Percentiles rank a stretch among this genome's conserved stretches.
Evolutionary conservation across 768 basidiomycete species (phyloP).

Genomic region (Russula abietina): DNA sequence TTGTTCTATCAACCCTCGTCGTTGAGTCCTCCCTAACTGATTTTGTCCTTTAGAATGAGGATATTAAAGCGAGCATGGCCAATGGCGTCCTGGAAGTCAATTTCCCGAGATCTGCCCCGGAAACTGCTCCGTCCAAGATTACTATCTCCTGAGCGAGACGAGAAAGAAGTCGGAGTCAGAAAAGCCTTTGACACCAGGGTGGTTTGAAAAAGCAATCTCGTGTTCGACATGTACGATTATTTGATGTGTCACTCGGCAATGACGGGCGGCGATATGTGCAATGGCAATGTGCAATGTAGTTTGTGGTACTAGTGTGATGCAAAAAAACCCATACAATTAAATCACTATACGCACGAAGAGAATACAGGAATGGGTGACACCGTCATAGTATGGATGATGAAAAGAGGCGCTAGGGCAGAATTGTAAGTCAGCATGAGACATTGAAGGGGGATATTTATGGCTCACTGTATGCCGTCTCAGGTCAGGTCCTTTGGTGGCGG

Average conservation of each 20-base stretch:
- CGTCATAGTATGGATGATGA: background rate
- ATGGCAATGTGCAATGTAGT: background rate
- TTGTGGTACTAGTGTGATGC: background rate
- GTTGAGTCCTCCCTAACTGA: background rate
- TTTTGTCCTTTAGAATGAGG: conserved; percentile 24
- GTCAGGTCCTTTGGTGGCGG: conserved; percentile 10
- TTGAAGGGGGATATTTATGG: background rate
- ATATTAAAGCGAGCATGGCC: conserved; percentile 30
- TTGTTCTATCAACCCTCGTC: background rate
- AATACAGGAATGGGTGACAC: background rate
- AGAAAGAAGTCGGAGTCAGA: background rate
- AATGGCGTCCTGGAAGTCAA: conserved; percentile 31
- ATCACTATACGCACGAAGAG: background rate
- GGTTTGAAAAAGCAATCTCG: background rate
- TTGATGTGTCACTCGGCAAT: background rate
- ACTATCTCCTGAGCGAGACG: conserved; percentile 3
- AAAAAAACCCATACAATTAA: background rate
- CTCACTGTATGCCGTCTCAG: conserved; percentile 1
- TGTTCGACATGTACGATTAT: conserved; percentile 5
- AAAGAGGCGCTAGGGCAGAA: background rate
- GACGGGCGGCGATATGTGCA: no score
- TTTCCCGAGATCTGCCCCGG: conserved; percentile 27
- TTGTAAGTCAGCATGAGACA: background rate
- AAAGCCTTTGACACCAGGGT: background rate
- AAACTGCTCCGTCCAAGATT: conserved; percentile 9